A percentile compares a stretch with the other conserved stretches of the same genome.
phyloP scores from a whole-genome alignment of 1,284 basidiomycete species.

The Ustilago cynodontis region DNA sequence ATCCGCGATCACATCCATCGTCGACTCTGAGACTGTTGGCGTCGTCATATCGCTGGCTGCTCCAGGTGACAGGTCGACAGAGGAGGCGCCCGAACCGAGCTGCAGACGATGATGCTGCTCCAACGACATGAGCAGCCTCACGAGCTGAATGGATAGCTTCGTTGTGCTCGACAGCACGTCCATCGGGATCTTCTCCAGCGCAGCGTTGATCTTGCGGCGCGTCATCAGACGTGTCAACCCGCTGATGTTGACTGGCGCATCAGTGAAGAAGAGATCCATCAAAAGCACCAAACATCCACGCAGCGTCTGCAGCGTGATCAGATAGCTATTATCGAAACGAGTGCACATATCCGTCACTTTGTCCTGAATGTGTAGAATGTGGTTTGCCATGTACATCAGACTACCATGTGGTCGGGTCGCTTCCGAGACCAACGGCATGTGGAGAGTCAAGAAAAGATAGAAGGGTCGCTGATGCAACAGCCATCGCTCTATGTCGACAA shows the following conservation, averaged over 20 bases:
- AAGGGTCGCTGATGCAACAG: slow-evolving; percentile 42
- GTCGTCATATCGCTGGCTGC: neutral
- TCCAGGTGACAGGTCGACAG: neutral
- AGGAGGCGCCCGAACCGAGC: neutral
- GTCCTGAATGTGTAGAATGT: slow-evolving; percentile 46
- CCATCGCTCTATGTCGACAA: slow-evolving; percentile 44
- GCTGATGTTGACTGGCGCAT: slow-evolving; percentile 18
- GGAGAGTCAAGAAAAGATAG: slow-evolving; percentile 38
- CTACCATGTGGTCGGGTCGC: slow-evolving; percentile 36
- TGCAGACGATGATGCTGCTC: slow-evolving; percentile 31
- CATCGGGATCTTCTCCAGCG: slow-evolving; percentile 33
- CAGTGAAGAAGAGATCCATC: slow-evolving; percentile 37
- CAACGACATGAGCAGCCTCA: slow-evolving; percentile 18
- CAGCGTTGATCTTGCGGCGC: slow-evolving; percentile 33
- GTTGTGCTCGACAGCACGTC: slow-evolving; percentile 34
- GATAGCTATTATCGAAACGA: slow-evolving; percentile 25
- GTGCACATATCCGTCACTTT: slow-evolving; percentile 31
- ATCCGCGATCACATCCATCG: slow-evolving; percentile 2
- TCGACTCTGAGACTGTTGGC: neutral
- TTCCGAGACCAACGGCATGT: slow-evolving; percentile 46
- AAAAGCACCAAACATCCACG: slow-evolving; percentile 42
- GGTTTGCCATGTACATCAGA: slow-evolving; percentile 44
- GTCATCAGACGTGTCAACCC: slow-evolving; percentile 44
- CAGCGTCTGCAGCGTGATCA: slow-evolving; percentile 34
- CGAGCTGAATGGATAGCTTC: slow-evolving; percentile 34